Evolutionary conservation across 116 monocot species (phyloP), one percentile per base, ranked within the genome.

Genomic region (Phalaenopsis hybrid): DNA sequence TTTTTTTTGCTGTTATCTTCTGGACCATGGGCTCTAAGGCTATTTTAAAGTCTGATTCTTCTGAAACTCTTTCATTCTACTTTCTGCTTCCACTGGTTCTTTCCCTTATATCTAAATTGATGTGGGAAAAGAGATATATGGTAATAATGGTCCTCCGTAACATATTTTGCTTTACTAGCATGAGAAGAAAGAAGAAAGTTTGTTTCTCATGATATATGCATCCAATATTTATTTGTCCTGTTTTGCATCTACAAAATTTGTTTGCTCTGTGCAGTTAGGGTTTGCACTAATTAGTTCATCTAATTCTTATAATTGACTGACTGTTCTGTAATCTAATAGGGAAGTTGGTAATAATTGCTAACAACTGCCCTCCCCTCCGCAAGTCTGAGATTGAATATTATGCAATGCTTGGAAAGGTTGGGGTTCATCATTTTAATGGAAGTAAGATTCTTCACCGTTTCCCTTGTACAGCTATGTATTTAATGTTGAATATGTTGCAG

Each of bases 391-490:
- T 90, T 16, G 90, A 90, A 78, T 90, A 90, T 79, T 90, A 90
- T 86, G 86, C 90, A 6, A 90, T 90, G 90, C 48, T 90, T 80
- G 81, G 88, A 8, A 90, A 90, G 80, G 84, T 90, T 76, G 90
- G 90, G 68, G 90, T 90, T 4, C 90, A 90, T 70, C 90, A 90
- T 80, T 90, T 86, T 41, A 88, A 84, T 88, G 90, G 90, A 81
- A 90, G 72, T 72, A 37, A 72, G 72, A 16, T 72, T 55, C 55
- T 55, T 55, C 13, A 2, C 16, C 16, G 55, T 55, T 16, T 55
- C 16, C 2, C 31, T 55, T 55, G 11, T 15, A 55, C 55, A 2
- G 21, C 63, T 23, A 4, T 11, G 21, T 63, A 55, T 55, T 55
- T 55, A 2, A 12, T 55, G 55, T 55, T 15, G 55, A 55, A 55